Conservation (phyloP, 805 yeast genomes). For the Jamesozyma piceae region DNA sequence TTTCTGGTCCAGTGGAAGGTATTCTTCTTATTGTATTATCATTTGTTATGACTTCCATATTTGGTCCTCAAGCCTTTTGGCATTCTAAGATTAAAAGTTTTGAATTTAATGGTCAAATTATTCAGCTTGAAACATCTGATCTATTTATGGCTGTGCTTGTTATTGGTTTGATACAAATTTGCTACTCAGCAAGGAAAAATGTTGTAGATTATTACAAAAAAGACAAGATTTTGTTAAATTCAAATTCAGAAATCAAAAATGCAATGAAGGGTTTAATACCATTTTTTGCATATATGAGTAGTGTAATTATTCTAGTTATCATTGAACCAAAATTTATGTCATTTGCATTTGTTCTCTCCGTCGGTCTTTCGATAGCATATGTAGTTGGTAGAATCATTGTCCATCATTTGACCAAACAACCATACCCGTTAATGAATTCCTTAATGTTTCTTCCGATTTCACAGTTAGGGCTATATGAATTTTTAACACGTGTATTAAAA, state of each 20-base stretch:
- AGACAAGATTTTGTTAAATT: slow-evolving; percentile 12
- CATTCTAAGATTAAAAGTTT: slow-evolving; percentile 33
- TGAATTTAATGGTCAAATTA: slow-evolving; percentile 10
- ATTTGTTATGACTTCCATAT: slow-evolving; percentile 52
- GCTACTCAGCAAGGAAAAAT: slow-evolving; percentile 55
- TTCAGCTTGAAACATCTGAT: slow-evolving; percentile 36
- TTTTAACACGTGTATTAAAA: slow-evolving; percentile 19
- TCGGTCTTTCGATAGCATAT: slow-evolving; percentile 72
- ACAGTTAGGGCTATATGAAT: slow-evolving; percentile 32
- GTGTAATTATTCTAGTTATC: slow-evolving; percentile 40
- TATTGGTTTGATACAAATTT: slow-evolving; percentile 52
- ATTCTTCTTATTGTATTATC: slow-evolving; percentile 52
- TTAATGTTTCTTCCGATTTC: slow-evolving; percentile 57
- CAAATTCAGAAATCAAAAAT: slow-evolving; percentile 19
- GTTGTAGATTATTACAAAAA: slow-evolving; percentile 41
- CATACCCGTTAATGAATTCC: slow-evolving; percentile 63
- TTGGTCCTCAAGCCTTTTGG: slow-evolving; percentile 65
- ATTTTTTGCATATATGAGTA: slow-evolving; percentile 44
- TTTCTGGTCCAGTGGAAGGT: slow-evolving; percentile 95
- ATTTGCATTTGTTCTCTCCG: slow-evolving; percentile 56
- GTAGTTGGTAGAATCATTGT: slow-evolving; percentile 85
- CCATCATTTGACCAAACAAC: slow-evolving; percentile 74
- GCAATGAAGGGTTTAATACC: slow-evolving; percentile 59
- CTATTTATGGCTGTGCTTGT: slow-evolving; percentile 49
- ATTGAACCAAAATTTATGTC: slow-evolving; percentile 41